phyloP scores from a whole-genome alignment of 768 basidiomycete species.

The Tulasnella calospora region DNA sequence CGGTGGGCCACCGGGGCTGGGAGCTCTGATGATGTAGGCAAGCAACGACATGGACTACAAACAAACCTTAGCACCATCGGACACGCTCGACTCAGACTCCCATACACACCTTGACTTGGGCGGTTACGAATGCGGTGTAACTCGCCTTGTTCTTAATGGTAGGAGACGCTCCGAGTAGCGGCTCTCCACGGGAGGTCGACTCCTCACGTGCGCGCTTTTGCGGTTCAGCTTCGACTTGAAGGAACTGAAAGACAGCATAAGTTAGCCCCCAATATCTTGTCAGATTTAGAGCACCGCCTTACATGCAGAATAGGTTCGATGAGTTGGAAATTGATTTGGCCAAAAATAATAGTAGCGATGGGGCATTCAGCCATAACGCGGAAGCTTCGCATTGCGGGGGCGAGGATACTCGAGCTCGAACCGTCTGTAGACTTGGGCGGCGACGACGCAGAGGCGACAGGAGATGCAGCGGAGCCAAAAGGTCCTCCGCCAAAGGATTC shows the following conservation, averaged over 20 bases:
- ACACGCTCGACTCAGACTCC: too few relatives aligned
- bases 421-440: conserved; percentile 18
- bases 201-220: conserved; percentile 73
- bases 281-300: conserved; percentile 45
- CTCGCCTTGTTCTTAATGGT: conserved; percentile 64
- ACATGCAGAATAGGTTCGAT: conserved; percentile 66
- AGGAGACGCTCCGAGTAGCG: conserved; percentile 78
- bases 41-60: conserved; percentile 82
- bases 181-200: conserved; percentile 71
- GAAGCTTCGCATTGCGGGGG: conserved; percentile 51
- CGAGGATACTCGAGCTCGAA: background rate
- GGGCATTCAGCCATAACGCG: conserved; percentile 93
- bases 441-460: background rate
- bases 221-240: conserved; percentile 73
- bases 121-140: conserved; percentile 78
- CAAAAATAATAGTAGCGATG: conserved; percentile 84
- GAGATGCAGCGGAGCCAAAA: background rate
- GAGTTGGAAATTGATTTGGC: conserved; percentile 68
- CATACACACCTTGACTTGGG: conserved; percentile 80
- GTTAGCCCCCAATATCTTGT: background rate
- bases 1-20: conserved; percentile 31
- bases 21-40: conserved; percentile 77
- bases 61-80: too few relatives aligned
- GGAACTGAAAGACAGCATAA: conserved; percentile 38
- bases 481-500: conserved; percentile 49